Evolutionary conservation across 2,329 filamentous ascomycete species (phyloP), one percentile per base, ranked within the genome.

Genomic region (Pyrenochaeta sp.): DNA sequence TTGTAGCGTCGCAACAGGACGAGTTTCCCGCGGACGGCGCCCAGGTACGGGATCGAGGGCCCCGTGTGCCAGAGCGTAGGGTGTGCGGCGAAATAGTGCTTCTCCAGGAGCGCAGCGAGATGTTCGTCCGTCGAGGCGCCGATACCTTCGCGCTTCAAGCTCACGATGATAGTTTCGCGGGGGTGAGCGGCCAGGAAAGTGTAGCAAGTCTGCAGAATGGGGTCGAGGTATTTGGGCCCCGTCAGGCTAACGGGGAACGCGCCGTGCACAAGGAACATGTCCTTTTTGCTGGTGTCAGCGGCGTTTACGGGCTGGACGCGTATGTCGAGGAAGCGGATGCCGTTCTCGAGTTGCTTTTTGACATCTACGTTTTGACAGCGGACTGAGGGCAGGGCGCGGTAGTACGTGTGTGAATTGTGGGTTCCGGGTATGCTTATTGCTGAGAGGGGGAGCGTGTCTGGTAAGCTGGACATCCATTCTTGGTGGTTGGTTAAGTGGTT

Each of bases 281-380:
- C 80, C 65, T 90, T 84, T 53, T 83, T 82, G 50, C 78, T 77
- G 0, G 74, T 67, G 39, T 87, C 78, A 2, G 80, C 75, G 1
- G 83, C 78, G 38, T 76, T 76, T 20, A 80, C 76, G 2, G 84
- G 84, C 59, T 88, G 86, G 1, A 96, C 88, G 37, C 94, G 86
- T 51, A 99, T 83, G 68, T 99, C 94, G 56, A 99, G 85, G 78
- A 96, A 97, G 37, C 94, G 90, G 31, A 97, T 88, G 19, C 94
- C 94, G 67, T 96, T 93, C 43, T 85, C 79, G 19, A 99, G 83
- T 72, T 99, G 94, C 39, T 87, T 83, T 35, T 79, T 77, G 4
- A 95, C 80, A 48, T 83, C 78, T 13, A 92, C 90, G 22, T 89
- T 86, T 74, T 99, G 94, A 72, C 94, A 97, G 26, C 94, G 88